Base-by-base conservation (phyloP, 2,329 filamentous ascomycete species). In the Colletotrichum sp. region DNA sequence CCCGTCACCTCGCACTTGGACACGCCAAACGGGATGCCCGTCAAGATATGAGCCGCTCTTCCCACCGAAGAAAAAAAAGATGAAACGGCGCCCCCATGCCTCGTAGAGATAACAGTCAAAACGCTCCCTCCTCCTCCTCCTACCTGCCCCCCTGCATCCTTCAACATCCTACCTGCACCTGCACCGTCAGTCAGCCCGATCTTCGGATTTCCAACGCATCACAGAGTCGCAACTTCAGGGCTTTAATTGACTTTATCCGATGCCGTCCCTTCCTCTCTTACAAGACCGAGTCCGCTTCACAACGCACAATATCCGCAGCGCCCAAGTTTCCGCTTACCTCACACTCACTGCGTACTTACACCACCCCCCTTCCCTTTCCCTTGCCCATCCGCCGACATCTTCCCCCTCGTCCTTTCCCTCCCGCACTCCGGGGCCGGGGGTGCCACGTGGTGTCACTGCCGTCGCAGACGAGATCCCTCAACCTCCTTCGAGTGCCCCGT, bases 361-460 rank as follows among this genome's bases (percentile, higher is more conserved):
- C 44, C 44, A 52, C n/a, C 44, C 2, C 18, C 9, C 18, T 21
- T 49, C 44, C 44, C 44, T 12, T 52, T 13, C 9, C 18, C 18
- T n/a, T 49, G 18, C 44, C 44, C n/a, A 21, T 52, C 44, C 12
- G n/a, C 18, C 55, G 24, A 7, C 16, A 4, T 30, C 57, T 28
- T 32, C 26, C 18, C 30, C 59, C 59, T 62, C 59, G 10, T 62
- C 59, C 59, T 32, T 18, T 34, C 59, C 6, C 28, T 32, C 16
- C 59, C 30, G 18, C n/a, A 8, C 9, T 62, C 59, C 32, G 24
- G 55, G 36, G 63, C 68, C 13, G 55, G 60, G 55, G 49, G 15
- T 75, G 68, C 72, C 68, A 75, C 68, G 72, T 72, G 72, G 62
- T 32, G 10, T 26, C n/a, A 70, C 36, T 59, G n/a, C 32, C 30